Evolutionary conservation across 495 filamentous ascomycete species (phyloP).

Genomic region (Patellaria atrata): DNA sequence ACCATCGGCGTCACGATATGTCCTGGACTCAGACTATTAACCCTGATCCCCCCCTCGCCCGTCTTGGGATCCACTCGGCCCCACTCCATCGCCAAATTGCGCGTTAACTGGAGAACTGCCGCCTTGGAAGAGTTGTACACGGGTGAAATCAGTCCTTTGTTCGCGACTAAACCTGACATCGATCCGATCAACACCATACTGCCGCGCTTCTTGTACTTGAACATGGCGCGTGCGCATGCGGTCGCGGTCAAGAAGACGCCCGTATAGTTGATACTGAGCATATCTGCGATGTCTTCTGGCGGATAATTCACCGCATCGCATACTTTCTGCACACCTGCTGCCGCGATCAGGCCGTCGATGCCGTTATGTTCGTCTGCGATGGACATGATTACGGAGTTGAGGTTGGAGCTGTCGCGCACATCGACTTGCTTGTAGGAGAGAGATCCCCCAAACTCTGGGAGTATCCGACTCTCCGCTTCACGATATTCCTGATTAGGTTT

Average conservation of each 20-base stretch:
- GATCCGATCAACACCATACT: constrained; percentile 59
- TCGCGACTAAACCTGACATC: constrained; percentile 61
- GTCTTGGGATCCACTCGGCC: constrained; percentile 29
- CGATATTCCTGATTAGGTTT: constrained; percentile 37
- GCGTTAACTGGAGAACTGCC: constrained; percentile 48
- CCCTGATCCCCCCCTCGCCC: constrained; percentile 42
- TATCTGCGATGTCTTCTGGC: constrained; percentile 48
- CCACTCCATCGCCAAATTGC: constrained; percentile 62
- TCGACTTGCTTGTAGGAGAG: constrained; percentile 51
- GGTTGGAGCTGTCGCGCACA: constrained; percentile 41
- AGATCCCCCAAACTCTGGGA: constrained; percentile 35
- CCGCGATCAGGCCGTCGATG: constrained; percentile 58
- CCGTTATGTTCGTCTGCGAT: constrained; percentile 42
- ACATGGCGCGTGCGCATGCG: constrained; percentile 60
- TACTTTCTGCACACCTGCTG: constrained; percentile 25
- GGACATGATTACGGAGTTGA: constrained; percentile 37
- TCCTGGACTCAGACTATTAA: constrained; percentile 53
- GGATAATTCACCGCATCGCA: constrained; percentile 36
- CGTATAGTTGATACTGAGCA: constrained; percentile 65
- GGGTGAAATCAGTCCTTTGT: constrained; percentile 50
- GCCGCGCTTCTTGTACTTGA: constrained; percentile 55
- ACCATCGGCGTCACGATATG: constrained; percentile 67
- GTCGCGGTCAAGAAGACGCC: constrained; percentile 65
- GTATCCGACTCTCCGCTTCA: constrained; percentile 34
- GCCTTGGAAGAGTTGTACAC: constrained; percentile 62